Evolutionary conservation across 108 stramenopile genomes (phyloP).

Genomic region (Aureococcus anophagefferens): DNA sequence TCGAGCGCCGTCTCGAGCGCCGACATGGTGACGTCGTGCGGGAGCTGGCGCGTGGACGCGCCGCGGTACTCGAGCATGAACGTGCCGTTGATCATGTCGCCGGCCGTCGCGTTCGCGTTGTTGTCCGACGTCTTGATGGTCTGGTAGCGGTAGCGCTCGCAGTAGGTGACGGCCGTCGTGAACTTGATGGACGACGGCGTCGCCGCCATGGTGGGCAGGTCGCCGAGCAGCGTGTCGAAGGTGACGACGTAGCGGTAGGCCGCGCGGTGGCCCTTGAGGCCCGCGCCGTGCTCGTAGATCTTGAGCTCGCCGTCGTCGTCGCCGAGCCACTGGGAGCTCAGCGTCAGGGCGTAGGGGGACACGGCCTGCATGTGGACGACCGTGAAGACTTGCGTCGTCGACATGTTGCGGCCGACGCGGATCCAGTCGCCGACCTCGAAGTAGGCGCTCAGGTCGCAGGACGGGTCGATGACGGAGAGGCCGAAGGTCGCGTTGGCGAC

Average conservation of each 20-base stretch:
- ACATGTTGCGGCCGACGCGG: slow-evolving; percentile 28
- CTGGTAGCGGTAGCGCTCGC: slow-evolving; percentile 45
- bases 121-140: slow-evolving; percentile 11
- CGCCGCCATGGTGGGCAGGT: slow-evolving; percentile 32
- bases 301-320: slow-evolving; percentile 16
- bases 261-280: slow-evolving; percentile 7
- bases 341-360: slow-evolving; percentile 36
- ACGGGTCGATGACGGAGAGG: slow-evolving; percentile 26
- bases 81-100: slow-evolving; percentile 26
- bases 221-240: slow-evolving; percentile 56
- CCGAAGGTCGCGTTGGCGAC: slow-evolving; percentile 41
- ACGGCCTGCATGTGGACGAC: slow-evolving; percentile 21
- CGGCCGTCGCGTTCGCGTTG: neutral
- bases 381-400: slow-evolving; percentile 37
- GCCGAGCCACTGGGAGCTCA: slow-evolving; percentile 43
- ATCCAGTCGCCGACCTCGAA: slow-evolving; percentile 58
- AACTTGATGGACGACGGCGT: neutral
- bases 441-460: slow-evolving; percentile 17
- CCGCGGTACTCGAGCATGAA: slow-evolving; percentile 43
- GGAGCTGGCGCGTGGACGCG: slow-evolving; percentile 33
- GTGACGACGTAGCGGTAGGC: slow-evolving; percentile 63
- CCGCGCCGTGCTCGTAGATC: slow-evolving; percentile 36
- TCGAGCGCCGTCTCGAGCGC: slow-evolving; percentile 39
- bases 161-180: slow-evolving; percentile 32
- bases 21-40: slow-evolving; percentile 24